Evolutionary conservation across 345 rosid genomes (phyloP), one percentile per base, ranked within the genome.

Genomic region (Pugionium dolabratum): DNA sequence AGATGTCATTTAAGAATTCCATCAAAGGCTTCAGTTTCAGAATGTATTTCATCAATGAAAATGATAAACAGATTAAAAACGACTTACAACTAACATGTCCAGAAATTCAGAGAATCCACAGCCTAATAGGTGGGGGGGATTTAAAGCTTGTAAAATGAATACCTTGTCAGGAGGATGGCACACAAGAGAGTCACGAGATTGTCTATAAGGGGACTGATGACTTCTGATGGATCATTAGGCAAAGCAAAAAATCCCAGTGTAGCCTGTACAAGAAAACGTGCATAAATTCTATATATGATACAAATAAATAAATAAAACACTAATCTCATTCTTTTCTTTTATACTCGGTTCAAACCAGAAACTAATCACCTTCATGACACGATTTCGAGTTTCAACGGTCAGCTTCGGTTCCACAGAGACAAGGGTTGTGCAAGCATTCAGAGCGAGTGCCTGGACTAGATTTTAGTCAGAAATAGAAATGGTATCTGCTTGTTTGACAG

Each of bases 131-230:
- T 61, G 26, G 39, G 35, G 18, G 43, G 44, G 60, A 39, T 39
- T 52, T 39, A 60, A 9, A 55, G 18, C 46, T 65, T 35, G 27
- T 54, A 37, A 44, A 54, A 51, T 33, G 62, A 77, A 53, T 90
- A 93, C 98, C 98, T 93, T 58, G 96, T 90, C 33, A 83, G 91
- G 79, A 93, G 97, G 79, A 93, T 93, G 9, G 97, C 97, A 82
- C 98, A 93, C 63, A 93, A 78, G 45, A 93, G 98, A 67, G 96
- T 78, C 51, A 90, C 86, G 60, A 93, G 97, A 77, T 90, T 93
- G 80, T 88, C 86, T 70, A 93, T 82, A 54, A 93, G 97, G 44
- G 94, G 88, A 78, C 73, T 79, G 70, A 93, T 83, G 71, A 93
- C 97, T 67, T 87, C 97, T 33, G 72, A 50, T 31, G 97, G 98